Percentiles rank a stretch among this genome's conserved stretches.
These are phyloP conservation scores for Pseudocercospora ulei DNA, from an alignment of 2,329 filamentous ascomycete species.

Conservation along the genomic window DNA sequence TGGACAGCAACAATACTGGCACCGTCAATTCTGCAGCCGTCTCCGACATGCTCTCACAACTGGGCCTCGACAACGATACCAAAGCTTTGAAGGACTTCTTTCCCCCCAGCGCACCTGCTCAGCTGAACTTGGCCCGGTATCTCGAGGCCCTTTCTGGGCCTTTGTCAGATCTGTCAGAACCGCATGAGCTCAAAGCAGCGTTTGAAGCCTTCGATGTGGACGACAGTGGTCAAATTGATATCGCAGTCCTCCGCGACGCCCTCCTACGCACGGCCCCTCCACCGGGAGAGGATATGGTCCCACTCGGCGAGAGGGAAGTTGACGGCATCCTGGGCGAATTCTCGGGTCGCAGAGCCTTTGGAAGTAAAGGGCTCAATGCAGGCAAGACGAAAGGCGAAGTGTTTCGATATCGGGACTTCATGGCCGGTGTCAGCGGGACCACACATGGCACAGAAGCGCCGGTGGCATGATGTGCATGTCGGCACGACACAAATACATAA, in stretches of 20 bases:
- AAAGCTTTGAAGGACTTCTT: constrained; percentile 74
- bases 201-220: constrained; percentile 94
- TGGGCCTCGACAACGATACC: constrained; percentile 65
- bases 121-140: constrained; percentile 75
- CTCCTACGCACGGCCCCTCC: constrained; percentile 74
- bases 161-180: constrained; percentile 63
- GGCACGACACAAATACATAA: too few relatives aligned
- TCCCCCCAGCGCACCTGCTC: constrained; percentile 54
- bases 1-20: constrained; percentile 82
- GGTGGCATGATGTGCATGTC: constrained; percentile 10
- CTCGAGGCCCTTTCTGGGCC: constrained; percentile 70
- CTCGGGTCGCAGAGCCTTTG: constrained; percentile 72
- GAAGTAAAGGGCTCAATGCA: constrained; percentile 45
- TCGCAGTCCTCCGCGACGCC: constrained; percentile 71
- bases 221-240: constrained; percentile 84
- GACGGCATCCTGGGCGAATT: constrained; percentile 83
- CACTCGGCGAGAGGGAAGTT: constrained; percentile 62
- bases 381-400: constrained; percentile 61
- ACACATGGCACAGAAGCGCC: constrained; percentile 14
- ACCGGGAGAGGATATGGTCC: constrained; percentile 47
- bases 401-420: constrained; percentile 89
- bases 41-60: constrained; percentile 72
- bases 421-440: constrained; percentile 44
- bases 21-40: constrained; percentile 73
- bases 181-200: constrained; percentile 72